Evolutionary conservation across 257 asterid species (phyloP).

Genomic region (Jaltomata sinuosa): DNA sequence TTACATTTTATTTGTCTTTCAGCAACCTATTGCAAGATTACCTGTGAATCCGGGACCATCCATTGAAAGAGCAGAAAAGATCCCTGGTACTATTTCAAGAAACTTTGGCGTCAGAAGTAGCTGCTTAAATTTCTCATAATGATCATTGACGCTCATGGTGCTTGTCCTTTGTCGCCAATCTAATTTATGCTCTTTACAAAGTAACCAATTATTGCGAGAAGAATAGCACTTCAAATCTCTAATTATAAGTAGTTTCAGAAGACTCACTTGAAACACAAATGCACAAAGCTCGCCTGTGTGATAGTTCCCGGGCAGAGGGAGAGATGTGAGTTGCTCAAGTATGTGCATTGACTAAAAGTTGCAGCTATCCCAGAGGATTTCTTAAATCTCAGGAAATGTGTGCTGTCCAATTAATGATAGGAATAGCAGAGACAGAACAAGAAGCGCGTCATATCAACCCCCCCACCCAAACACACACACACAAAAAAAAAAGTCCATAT

Average conservation of each 20-base stretch:
- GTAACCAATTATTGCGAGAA: background rate
- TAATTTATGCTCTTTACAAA: background rate
- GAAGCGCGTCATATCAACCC: background rate
- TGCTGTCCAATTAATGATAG: background rate
- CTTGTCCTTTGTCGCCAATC: background rate
- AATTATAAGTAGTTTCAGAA: background rate
- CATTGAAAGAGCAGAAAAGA: slow-evolving; percentile 45
- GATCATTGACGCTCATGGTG: background rate
- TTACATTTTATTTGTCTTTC: slow-evolving; percentile 9
- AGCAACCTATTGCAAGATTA: slow-evolving; percentile 55
- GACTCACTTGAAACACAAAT: background rate
- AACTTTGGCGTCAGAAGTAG: background rate
- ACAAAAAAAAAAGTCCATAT: background rate
- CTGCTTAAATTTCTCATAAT: background rate
- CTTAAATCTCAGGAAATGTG: background rate
- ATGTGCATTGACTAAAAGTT: background rate
- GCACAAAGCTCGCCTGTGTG: background rate
- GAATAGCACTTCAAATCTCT: background rate
- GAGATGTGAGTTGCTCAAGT: background rate
- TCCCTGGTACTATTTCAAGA: slow-evolving; percentile 45
- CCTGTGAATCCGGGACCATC: slow-evolving; percentile 54
- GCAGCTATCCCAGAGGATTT: background rate
- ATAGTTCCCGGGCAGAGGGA: background rate
- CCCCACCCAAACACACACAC: background rate
- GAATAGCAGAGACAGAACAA: background rate